Evolutionary conservation across 495 filamentous ascomycete genomes (phyloP), one percentile per base, ranked within the genome.

Genomic region (Articulospora tetracladia): DNA sequence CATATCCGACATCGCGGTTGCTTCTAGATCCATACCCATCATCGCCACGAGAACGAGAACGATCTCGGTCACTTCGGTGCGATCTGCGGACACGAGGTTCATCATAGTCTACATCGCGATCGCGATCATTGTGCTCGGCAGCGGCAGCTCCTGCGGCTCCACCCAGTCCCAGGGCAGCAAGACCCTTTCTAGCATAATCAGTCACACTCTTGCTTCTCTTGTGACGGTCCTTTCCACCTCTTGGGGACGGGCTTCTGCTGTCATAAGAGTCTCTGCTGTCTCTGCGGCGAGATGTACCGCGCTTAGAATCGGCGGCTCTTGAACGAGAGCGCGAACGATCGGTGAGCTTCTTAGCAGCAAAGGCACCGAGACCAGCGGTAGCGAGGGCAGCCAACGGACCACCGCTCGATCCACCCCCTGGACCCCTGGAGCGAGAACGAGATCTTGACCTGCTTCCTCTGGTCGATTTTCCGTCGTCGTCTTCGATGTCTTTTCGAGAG

Each of bases 321-420:
- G 88, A 92, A 63, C 84, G 83, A 79, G 78, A 87, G 53, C 83
- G 85, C 56, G 79, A 71, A 57, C 80, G 82, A 58, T 91, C 84
- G 64, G 84, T 82, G 58, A 91, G 76, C 61, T 91, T 89, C 74
- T 96, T 97, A 53, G 85, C 91, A 2, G 85, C 90, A 26, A 92
- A 78, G 24, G 90, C 88, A n/a, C 89, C 79, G 17, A 91, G 73
- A 17, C 90, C 91, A 17, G 85, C 85, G 1, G 89, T 85, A 26
- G 88, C 89, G 17, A 92, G 74, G n/a, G 85, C 83, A 46, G 86
- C 87, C 25, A 83, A 64, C 3, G 53, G 53, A 34, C 82, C 79
- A 56, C 72, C 72, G 44, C 76, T 78, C 52, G 79, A 77, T 51
- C 74, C 74, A 50, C 76, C 75, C 26, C 73, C 72, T 32, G 75